Evolutionary conservation across 768 basidiomycete species (phyloP).

Genomic region (Chlorophyllum brunneum): DNA sequence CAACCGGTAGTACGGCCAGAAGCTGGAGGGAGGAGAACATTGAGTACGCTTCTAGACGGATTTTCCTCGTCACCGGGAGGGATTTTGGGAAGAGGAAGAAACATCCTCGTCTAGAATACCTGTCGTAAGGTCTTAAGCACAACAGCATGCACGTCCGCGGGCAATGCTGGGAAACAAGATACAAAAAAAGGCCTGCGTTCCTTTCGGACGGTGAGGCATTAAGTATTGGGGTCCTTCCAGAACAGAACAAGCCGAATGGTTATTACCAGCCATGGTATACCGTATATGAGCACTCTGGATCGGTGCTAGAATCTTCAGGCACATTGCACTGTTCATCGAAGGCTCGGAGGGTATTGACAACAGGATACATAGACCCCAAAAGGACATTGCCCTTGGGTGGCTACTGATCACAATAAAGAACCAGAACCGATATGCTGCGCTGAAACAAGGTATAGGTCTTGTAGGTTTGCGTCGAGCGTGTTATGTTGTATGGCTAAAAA

Average conservation of each 20-base stretch:
- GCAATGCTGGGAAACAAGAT: not conserved
- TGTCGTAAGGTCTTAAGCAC: not conserved
- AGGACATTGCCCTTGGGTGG: too few relatives aligned
- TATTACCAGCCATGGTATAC: conserved; percentile 3
- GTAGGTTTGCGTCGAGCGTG: too few relatives aligned
- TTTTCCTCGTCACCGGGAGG: not conserved
- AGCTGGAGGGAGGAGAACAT: not conserved
- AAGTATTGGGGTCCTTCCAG: not conserved
- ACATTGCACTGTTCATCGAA: too few relatives aligned
- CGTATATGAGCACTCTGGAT: not conserved
- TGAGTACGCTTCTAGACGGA: not conserved
- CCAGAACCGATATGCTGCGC: too few relatives aligned
- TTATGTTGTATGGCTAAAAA: too few relatives aligned
- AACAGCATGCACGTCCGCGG: not conserved
- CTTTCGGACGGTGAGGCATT: conserved; percentile 3
- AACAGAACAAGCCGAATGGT: not conserved
- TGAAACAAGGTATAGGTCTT: too few relatives aligned
- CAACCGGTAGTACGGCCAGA: not conserved
- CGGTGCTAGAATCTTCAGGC: too few relatives aligned
- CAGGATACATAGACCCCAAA: too few relatives aligned
- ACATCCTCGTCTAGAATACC: not conserved
- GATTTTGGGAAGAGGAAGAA: not conserved
- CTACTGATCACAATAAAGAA: too few relatives aligned
- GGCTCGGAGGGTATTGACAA: too few relatives aligned
- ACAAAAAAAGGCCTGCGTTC: not conserved